Percentiles rank a stretch among this genome's conserved stretches.
phyloP scores from a whole-genome alignment of 179 eudicot species.

The Beta corolliflora region DNA sequence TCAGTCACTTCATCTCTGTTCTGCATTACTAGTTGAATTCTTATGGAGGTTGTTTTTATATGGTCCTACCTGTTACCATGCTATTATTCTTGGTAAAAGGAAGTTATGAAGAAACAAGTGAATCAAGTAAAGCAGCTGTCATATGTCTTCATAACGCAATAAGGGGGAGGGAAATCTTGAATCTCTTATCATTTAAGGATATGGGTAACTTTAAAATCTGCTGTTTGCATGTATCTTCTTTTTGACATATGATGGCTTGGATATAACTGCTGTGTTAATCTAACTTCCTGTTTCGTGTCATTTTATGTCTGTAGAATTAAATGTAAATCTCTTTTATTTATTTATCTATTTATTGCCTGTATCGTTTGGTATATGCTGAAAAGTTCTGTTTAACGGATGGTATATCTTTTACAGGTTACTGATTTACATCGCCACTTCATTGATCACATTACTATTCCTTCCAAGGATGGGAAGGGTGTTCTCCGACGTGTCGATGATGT shows the following conservation, averaged over 20 bases:
- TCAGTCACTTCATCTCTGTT: background rate
- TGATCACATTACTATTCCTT: slow-evolving; percentile 89
- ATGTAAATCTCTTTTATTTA: no score
- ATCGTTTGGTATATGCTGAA: background rate
- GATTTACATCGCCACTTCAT: slow-evolving; percentile 95
- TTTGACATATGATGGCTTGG: background rate
- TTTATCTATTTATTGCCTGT: background rate
- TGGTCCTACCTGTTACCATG: background rate
- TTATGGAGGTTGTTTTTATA: background rate
- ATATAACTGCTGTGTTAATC: background rate
- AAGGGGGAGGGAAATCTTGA: background rate
- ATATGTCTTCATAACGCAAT: background rate
- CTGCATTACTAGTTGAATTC: background rate
- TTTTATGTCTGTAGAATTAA: slow-evolving; percentile 9
- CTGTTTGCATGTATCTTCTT: background rate
- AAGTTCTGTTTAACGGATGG: background rate
- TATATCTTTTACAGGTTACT: slow-evolving; percentile 55
- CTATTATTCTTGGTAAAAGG: background rate
- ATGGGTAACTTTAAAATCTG: background rate
- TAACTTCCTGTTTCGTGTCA: background rate
- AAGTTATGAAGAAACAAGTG: background rate
- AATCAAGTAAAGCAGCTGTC: background rate
- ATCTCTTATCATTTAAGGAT: background rate
- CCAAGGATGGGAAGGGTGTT: slow-evolving; percentile 76
- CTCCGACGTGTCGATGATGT: slow-evolving; percentile 92